These are phyloP conservation scores for Spencermartinsiella ligniputridi DNA, from an alignment of 1,139 yeast genomes.

Conservation along the genomic window DNA sequence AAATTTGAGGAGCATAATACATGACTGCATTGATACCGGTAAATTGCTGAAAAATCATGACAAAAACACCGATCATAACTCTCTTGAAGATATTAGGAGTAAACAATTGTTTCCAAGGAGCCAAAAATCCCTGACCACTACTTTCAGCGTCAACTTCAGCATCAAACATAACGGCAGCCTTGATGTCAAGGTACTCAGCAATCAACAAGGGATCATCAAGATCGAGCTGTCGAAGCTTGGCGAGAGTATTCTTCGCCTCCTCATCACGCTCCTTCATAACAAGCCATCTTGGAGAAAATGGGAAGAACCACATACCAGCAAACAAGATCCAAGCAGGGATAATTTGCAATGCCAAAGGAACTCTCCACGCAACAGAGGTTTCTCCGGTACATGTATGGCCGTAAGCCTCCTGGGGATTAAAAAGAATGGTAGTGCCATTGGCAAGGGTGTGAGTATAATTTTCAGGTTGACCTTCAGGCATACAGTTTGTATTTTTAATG, in stretches of 20 bases:
- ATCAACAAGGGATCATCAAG: slow-evolving; percentile 29
- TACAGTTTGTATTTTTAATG: slow-evolving; percentile 37
- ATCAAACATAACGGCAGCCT: slow-evolving; percentile 37
- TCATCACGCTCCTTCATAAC: slow-evolving; percentile 41
- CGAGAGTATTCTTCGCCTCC: slow-evolving; percentile 27
- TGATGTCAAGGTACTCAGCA: slow-evolving; percentile 47
- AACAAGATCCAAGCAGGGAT: slow-evolving; percentile 31
- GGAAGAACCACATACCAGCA: slow-evolving; percentile 38
- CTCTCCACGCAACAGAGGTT: slow-evolving; percentile 56
- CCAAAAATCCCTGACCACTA: slow-evolving; percentile 31
- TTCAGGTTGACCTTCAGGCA: slow-evolving; percentile 51
- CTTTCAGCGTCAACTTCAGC: slow-evolving; percentile 38
- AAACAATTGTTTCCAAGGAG: slow-evolving; percentile 38
- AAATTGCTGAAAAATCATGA: slow-evolving; percentile 62
- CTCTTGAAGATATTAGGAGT: slow-evolving; percentile 43
- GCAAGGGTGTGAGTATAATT: slow-evolving; percentile 48
- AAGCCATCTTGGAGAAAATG: slow-evolving; percentile 68
- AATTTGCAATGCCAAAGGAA: slow-evolving; percentile 31
- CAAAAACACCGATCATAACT: slow-evolving; percentile 43
- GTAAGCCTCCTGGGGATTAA: too few relatives aligned
- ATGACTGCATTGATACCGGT: slow-evolving; percentile 68
- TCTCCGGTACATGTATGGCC: slow-evolving; percentile 40
- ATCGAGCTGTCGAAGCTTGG: slow-evolving; percentile 25
- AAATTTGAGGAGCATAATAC: slow-evolving; percentile 65
- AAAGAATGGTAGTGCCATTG: too few relatives aligned